Evolutionary conservation across 1,284 basidiomycete genomes (phyloP), one percentile per base, ranked within the genome.

Genomic region (Porogramme epimiltina): DNA sequence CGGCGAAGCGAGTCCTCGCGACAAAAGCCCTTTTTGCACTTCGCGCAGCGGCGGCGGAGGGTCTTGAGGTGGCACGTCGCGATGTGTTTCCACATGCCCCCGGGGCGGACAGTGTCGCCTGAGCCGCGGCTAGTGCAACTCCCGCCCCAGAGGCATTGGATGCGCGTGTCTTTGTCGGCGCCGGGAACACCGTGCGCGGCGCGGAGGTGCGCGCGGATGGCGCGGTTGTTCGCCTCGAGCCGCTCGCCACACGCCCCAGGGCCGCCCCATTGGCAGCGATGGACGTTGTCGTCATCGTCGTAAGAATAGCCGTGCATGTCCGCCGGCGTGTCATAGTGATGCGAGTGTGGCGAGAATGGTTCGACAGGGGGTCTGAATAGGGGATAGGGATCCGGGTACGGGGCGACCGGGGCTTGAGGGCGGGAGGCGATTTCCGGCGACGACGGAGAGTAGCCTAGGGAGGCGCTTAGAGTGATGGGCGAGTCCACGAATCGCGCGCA

Each of bases 21-120:
- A 18, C 54, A 52, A 41, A 28, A 59, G 33, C 15, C 41, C 43
- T 41, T 51, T 28, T 34, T 39, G 42, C 58, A 59, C 16, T 47
- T 36, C 24, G 38, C 46, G 42, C 58, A 59, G 1, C 39, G 25
- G 13, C 31, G 33, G 15, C 52, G 31, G 13, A 52, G 54, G 24
- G 42, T 54, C 43, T 49, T 49, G 10, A 59, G 42, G 38, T 59
- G 58, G 15, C 55, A 55, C 16, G 54, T 45, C 34, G 58, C 58
- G 34, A 59, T 42, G 26, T 59, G 58, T 39, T 59, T 59, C 16
- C 51, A 54, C 47, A 54, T 56, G 42, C 58, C 55, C 5, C 42
- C 47, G 4, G 45, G 24, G 2, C 45, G 50, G n/a, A 51, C 45
- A 11, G 18, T 18, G 25, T 51, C 45, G 16, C 33, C 23, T 4